Evolutionary conservation across 805 yeast species (phyloP).

Genomic region (Wickerhamomyces mucosus): DNA sequence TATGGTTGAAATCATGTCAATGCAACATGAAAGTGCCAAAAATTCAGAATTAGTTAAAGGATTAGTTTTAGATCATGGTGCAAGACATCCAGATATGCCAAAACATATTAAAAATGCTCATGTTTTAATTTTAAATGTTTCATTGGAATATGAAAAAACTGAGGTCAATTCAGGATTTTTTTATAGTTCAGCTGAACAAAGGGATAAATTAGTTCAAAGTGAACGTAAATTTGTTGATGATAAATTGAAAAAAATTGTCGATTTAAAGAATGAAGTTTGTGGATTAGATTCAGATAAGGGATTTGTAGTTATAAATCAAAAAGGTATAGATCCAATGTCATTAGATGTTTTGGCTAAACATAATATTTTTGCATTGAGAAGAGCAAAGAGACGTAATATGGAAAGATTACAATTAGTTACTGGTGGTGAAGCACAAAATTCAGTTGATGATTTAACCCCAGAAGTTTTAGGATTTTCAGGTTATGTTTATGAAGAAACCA

Average conservation of each 20-base stretch:
- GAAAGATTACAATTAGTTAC: constrained; percentile 93
- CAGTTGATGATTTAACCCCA: constrained; percentile 86
- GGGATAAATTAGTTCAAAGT: constrained; percentile 87
- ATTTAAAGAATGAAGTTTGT: constrained; percentile 87
- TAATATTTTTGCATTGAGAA: constrained; percentile 86
- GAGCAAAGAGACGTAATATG: constrained; percentile 99
- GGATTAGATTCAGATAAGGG: constrained; percentile 62
- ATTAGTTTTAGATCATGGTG: constrained; percentile 94
- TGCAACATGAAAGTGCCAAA: constrained; percentile 86
- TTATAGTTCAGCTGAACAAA: constrained; percentile 90
- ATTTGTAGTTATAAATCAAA: constrained; percentile 93
- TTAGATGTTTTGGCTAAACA: constrained; percentile 88
- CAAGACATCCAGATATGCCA: constrained; percentile 99
- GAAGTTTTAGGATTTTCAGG: constrained; percentile 83
- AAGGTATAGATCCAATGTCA: constrained; percentile 98
- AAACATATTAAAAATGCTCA: constrained; percentile 73
- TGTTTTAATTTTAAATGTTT: constrained; percentile 83
- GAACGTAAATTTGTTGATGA: constrained; percentile 94
- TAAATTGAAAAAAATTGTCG: constrained; percentile 83
- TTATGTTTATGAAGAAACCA: constrained; percentile 78
- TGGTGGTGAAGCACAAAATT: constrained; percentile 97
- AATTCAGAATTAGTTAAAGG: constrained; percentile 83
- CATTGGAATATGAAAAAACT: constrained; percentile 93
- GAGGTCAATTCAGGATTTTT: constrained; percentile 95
- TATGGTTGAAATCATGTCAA: constrained; percentile 97